These are phyloP conservation scores for Nitzschia palea DNA, from an alignment of 108 stramenopile genomes.

Conservation along the genomic window DNA sequence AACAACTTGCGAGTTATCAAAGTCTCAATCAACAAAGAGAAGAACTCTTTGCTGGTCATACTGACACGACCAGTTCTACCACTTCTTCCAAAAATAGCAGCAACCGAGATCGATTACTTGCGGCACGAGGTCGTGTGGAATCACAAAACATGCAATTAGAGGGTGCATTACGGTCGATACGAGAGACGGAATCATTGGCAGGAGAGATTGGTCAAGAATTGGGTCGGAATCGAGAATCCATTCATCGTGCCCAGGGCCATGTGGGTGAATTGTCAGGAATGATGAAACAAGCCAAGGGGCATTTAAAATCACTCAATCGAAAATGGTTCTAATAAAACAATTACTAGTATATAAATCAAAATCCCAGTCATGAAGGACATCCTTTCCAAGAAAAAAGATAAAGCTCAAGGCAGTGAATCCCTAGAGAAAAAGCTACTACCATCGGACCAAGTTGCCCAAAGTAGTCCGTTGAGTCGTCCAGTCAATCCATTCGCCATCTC, in stretches of 20 bases:
- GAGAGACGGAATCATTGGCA: slow-evolving; percentile 24
- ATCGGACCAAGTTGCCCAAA: no score
- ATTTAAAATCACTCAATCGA: slow-evolving; percentile 21
- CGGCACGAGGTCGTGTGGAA: slow-evolving; percentile 8
- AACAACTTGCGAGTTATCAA: slow-evolving; percentile 27
- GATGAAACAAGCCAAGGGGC: slow-evolving; percentile 25
- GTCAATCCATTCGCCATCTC: no score
- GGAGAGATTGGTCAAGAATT: slow-evolving; percentile 25
- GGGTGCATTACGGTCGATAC: slow-evolving; percentile 20
- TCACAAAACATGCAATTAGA: slow-evolving; percentile 19
- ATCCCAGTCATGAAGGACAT: no score
- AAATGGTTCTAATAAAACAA: slow-evolving; percentile 22
- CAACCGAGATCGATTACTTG: not conserved
- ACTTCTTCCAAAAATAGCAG: not conserved
- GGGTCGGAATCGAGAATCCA: slow-evolving; percentile 21
- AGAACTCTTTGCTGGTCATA: slow-evolving; percentile 1
- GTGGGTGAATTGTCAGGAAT: slow-evolving; percentile 16
- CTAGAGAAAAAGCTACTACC: no score
- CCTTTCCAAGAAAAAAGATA: no score
- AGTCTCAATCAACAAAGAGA: slow-evolving; percentile 11
- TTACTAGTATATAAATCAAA: no score
- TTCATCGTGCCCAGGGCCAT: slow-evolving; percentile 20
- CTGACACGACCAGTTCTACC: not conserved
- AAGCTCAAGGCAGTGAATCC: no score
- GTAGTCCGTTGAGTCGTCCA: not conserved